Evolutionary conservation across 2,329 filamentous ascomycete species (phyloP).

Genomic region (Epichloe glyceriae): DNA sequence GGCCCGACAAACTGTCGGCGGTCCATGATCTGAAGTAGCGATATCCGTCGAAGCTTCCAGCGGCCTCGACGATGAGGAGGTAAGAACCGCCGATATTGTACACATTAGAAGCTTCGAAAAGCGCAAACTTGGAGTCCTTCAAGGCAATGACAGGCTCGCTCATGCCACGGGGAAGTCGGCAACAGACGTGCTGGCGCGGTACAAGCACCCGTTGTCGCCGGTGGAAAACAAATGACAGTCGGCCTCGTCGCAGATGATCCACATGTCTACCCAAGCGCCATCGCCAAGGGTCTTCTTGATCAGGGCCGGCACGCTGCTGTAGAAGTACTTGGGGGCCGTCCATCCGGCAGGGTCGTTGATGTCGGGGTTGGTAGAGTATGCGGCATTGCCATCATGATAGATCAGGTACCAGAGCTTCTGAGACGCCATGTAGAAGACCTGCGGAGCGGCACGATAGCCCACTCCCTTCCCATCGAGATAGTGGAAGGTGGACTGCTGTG

Average conservation of each 20-base stretch:
- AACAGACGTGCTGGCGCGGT: conserved; percentile 50
- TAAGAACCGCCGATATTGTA: conserved; percentile 48
- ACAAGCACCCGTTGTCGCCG: conserved; percentile 55
- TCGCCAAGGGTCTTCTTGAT: conserved; percentile 36
- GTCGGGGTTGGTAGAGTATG: conserved; percentile 2
- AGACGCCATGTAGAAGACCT: neutral
- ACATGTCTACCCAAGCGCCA: conserved; percentile 45
- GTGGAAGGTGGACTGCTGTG: neutral
- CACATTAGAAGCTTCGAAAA: conserved; percentile 56
- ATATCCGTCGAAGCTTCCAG: conserved; percentile 32
- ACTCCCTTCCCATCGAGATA: neutral
- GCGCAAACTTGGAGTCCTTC: conserved; percentile 32
- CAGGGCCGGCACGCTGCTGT: neutral
- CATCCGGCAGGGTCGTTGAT: neutral
- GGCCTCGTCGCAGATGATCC: conserved; percentile 44
- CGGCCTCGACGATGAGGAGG: conserved; percentile 55
- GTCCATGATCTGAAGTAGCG: conserved; percentile 58
- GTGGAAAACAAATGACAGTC: conserved; percentile 58
- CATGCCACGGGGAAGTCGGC: conserved; percentile 48
- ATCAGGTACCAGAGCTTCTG: neutral
- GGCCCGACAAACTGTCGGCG: conserved; percentile 39
- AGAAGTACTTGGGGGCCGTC: neutral
- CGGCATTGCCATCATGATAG: neutral
- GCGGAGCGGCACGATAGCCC: neutral
- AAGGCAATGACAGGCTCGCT: conserved; percentile 37